Evolutionary conservation across 805 yeast species (phyloP).

Genomic region (Yamadazyma paraphyllophila): DNA sequence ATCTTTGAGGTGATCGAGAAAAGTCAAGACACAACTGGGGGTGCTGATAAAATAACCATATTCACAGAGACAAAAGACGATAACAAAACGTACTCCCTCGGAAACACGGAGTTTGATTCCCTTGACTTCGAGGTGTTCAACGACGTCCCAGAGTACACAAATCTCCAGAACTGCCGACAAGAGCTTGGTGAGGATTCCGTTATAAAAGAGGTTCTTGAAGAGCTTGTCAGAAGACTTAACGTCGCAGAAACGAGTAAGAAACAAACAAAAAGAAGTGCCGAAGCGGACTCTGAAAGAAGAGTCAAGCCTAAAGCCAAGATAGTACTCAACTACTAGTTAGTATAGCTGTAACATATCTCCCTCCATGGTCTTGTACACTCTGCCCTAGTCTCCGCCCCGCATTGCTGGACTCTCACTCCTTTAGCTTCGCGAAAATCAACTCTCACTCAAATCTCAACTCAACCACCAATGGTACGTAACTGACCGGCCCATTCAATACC

Average conservation of each 20-base stretch:
- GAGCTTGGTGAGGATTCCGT: neutral
- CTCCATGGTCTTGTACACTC: no score
- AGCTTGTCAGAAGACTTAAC: neutral
- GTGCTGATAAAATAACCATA: neutral
- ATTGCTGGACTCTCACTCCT: no score
- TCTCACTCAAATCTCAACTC: neutral
- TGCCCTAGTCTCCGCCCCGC: no score
- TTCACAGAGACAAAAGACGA: neutral
- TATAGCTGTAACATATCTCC: neutral
- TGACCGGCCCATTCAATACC: neutral
- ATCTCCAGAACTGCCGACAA: neutral
- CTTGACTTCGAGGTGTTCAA: neutral
- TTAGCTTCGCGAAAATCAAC: no score
- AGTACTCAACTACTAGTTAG: constrained; percentile 5
- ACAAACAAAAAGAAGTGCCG: constrained; percentile 1
- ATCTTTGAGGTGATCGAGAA: neutral
- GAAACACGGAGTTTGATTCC: neutral
- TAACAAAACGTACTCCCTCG: neutral
- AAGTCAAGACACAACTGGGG: neutral
- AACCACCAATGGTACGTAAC: constrained; percentile 5
- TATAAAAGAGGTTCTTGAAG: neutral
- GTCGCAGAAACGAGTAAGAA: constrained; percentile 1
- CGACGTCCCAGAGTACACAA: neutral
- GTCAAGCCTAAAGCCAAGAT: constrained; percentile 1
- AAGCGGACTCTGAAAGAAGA: neutral